A percentile compares a stretch with the other conserved stretches of the same genome.
phyloP scores from a whole-genome alignment of 208 protist species.

The Trypanosomatidae sp. region DNA sequence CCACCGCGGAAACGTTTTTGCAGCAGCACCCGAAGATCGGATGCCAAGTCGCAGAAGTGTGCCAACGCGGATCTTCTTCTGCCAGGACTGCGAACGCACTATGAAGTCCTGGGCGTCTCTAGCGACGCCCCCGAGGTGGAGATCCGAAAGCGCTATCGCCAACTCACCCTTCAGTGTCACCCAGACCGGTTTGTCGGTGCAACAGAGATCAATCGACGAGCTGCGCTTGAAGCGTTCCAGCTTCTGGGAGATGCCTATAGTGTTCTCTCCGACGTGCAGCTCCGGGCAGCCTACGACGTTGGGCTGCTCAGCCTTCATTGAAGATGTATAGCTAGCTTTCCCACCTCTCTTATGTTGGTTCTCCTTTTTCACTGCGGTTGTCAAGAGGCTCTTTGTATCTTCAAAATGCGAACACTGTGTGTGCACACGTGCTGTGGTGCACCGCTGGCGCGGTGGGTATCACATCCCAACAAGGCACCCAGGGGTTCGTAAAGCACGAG shows the following conservation, averaged over 20 bases:
- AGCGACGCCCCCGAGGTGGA: constrained; percentile 34
- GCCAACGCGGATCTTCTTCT: background rate
- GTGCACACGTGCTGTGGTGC: background rate
- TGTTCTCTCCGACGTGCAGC: constrained; percentile 90
- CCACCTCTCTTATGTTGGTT: background rate
- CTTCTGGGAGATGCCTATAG: constrained; percentile 95
- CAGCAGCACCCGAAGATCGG: background rate
- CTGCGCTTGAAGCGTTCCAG: constrained; percentile 89
- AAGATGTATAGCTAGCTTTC: background rate
- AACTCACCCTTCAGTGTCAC: constrained; percentile 72
- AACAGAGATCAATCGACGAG: constrained; percentile 30
- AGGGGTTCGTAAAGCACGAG: background rate
- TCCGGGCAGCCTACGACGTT: constrained; percentile 94
- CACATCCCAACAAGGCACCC: background rate
- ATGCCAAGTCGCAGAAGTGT: background rate
- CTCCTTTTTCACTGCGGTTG: background rate
- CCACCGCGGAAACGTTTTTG: background rate
- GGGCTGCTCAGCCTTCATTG: constrained; percentile 25
- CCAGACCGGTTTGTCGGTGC: constrained; percentile 72
- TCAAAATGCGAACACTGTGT: background rate
- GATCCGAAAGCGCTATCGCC: constrained; percentile 62
- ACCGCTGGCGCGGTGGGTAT: background rate
- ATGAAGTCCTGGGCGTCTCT: constrained; percentile 63
- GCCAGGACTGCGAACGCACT: constrained; percentile 35
- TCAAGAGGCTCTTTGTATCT: background rate